A percentile compares a stretch with the other conserved stretches of the same genome.
Evolutionary conservation across 2,329 filamentous ascomycete species (phyloP).

Genomic region (Claviceps sorghi): DNA sequence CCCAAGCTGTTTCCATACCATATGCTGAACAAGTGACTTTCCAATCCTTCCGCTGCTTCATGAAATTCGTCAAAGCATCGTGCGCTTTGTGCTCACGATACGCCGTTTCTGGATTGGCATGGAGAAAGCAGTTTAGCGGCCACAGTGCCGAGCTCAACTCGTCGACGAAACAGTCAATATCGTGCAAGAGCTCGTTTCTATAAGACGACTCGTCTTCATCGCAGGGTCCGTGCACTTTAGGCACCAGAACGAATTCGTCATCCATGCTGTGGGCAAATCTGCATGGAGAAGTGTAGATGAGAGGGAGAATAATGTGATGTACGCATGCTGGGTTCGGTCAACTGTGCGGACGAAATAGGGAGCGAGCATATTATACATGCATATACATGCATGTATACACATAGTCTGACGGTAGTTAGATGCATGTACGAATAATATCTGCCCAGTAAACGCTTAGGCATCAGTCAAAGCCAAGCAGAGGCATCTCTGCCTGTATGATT

Average conservation of each 20-base stretch:
- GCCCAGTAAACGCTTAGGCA: no score
- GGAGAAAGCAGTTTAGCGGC: slow-evolving; percentile 25
- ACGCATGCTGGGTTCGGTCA: not conserved
- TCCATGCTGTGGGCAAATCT: not conserved
- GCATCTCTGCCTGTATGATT: no score
- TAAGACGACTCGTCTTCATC: not conserved
- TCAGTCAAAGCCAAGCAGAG: no score
- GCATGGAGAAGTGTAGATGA: not conserved
- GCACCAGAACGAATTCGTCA: not conserved
- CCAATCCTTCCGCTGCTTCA: slow-evolving; percentile 21
- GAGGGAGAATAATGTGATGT: not conserved
- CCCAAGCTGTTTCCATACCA: slow-evolving; percentile 28
- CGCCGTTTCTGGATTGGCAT: slow-evolving; percentile 27
- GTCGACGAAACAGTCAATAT: slow-evolving; percentile 16
- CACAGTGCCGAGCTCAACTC: slow-evolving; percentile 13
- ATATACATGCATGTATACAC: not conserved
- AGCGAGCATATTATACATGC: not conserved
- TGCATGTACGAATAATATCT: not conserved
- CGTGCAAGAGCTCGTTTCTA: slow-evolving; percentile 21
- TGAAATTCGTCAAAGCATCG: slow-evolving; percentile 22
- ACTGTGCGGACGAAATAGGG: not conserved
- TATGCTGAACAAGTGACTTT: slow-evolving; percentile 25
- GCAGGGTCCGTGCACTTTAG: no score
- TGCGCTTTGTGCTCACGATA: slow-evolving; percentile 29
- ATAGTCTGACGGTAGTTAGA: not conserved